A percentile compares a stretch with the other conserved stretches of the same genome.
These are phyloP conservation scores for Silene latifolia DNA, from an alignment of 148 eudicot genomes.

Conservation along the genomic window DNA sequence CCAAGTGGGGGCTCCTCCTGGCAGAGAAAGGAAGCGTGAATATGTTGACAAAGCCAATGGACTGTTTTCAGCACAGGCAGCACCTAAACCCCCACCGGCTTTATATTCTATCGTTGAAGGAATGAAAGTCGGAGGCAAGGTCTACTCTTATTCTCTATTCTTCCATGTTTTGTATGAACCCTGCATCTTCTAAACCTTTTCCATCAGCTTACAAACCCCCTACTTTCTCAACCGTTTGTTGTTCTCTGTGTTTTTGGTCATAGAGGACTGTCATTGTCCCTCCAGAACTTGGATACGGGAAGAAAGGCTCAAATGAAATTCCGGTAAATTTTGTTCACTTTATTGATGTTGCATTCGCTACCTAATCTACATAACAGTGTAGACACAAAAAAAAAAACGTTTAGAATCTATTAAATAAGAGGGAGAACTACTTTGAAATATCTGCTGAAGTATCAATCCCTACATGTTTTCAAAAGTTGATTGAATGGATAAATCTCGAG, in stretches of 20 bases:
- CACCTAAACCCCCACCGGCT: constrained; percentile 97
- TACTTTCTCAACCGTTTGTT: constrained; percentile 5
- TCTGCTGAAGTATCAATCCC: too few relatives aligned
- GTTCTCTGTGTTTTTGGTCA: background rate
- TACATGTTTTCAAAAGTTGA: too few relatives aligned
- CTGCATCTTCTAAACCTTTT: background rate
- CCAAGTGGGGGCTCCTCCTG: constrained; percentile 88
- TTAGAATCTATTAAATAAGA: too few relatives aligned
- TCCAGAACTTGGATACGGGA: constrained; percentile 85
- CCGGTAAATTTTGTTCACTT: constrained; percentile 49
- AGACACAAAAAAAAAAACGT: too few relatives aligned
- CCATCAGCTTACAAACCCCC: background rate
- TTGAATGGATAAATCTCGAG: too few relatives aligned
- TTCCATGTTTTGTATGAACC: background rate
- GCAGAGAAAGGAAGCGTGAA: constrained; percentile 94
- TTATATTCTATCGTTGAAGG: constrained; percentile 81
- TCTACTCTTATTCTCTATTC: constrained; percentile 5
- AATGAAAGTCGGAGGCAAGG: constrained; percentile 98
- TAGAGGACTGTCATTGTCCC: constrained; percentile 94
- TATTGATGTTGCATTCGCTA: background rate
- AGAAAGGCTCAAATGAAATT: constrained; percentile 84
- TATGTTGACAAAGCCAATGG: constrained; percentile 91
- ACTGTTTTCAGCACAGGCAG: constrained; percentile 95
- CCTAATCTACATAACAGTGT: background rate
- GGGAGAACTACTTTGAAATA: too few relatives aligned